phyloP scores from a whole-genome alignment of 2,329 filamentous ascomycete genomes.

The Fusarium tupiense region DNA sequence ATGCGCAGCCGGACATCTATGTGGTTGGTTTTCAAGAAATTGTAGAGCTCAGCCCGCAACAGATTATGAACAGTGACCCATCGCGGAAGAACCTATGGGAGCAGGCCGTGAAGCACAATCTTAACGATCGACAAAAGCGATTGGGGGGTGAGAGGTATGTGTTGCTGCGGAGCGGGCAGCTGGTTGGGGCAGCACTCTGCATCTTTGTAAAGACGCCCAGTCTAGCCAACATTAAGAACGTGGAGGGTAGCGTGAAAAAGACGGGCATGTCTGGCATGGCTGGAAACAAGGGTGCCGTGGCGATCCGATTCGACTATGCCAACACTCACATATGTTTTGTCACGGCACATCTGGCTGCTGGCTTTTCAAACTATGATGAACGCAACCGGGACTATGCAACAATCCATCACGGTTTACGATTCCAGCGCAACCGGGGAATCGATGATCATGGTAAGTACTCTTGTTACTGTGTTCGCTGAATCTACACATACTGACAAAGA shows the following conservation, averaged over 20 bases:
- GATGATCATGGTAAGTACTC: constrained; percentile 79
- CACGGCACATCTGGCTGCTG: constrained; percentile 94
- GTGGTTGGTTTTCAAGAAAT: constrained; percentile 97
- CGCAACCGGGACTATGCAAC: constrained; percentile 92
- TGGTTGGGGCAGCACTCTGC: constrained; percentile 92
- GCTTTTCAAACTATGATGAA: constrained; percentile 97
- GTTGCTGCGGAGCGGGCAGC: constrained; percentile 87
- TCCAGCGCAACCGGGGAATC: constrained; percentile 90
- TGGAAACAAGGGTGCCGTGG: constrained; percentile 97
- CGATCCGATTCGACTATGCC: constrained; percentile 93
- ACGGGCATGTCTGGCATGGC: constrained; percentile 94
- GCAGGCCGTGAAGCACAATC: constrained; percentile 75
- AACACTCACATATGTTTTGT: constrained; percentile 95
- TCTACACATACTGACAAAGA: constrained; percentile 17
- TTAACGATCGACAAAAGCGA: constrained; percentile 76
- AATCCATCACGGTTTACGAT: constrained; percentile 86
- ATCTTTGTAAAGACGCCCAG: constrained; percentile 87
- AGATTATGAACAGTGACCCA: constrained; percentile 99
- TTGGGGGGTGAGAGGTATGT: constrained; percentile 83
- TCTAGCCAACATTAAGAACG: constrained; percentile 88
- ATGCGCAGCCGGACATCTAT: constrained; percentile 82
- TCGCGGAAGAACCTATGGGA: constrained; percentile 89
- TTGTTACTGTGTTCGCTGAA: constrained; percentile 12
- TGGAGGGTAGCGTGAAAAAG: constrained; percentile 96
- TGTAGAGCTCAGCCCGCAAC: constrained; percentile 95